Conservation (phyloP, 192 early-diverging fungal genomes). For the Backusella sp. region DNA sequence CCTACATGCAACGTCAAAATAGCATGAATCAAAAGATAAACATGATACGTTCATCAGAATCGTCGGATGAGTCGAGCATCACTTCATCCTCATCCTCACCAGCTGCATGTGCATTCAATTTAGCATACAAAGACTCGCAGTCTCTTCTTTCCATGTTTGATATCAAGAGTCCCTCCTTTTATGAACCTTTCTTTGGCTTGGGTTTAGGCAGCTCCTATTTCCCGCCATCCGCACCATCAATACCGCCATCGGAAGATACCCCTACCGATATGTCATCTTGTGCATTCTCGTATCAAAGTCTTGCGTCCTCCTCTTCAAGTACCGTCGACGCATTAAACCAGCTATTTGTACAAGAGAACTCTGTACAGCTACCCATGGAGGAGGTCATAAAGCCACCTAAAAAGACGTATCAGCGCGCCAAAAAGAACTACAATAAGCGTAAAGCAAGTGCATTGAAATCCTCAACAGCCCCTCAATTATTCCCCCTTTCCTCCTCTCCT, state of each 20-base stretch:
- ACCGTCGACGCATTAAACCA: neutral
- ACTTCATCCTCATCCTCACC: slow-evolving; percentile 35
- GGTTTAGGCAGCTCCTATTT: neutral
- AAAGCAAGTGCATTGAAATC: neutral
- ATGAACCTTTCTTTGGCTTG: slow-evolving; percentile 21
- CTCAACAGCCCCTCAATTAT: neutral
- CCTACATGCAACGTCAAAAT: neutral
- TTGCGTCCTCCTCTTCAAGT: neutral
- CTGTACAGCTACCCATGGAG: neutral
- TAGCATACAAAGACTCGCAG: slow-evolving; percentile 29
- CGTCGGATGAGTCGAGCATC: slow-evolving; percentile 37
- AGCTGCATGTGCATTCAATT: slow-evolving; percentile 38
- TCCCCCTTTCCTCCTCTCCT: neutral
- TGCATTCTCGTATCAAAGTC: slow-evolving; percentile 4
- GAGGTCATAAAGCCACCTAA: neutral
- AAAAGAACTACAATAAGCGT: neutral
- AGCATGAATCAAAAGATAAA: slow-evolving; percentile 16
- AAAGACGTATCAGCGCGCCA: neutral
- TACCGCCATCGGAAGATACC: neutral
- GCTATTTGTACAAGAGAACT: neutral
- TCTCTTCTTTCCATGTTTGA: slow-evolving; percentile 26
- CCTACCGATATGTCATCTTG: slow-evolving; percentile 3
- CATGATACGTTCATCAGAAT: slow-evolving; percentile 21
- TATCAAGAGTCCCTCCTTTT: slow-evolving; percentile 33
- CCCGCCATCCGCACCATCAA: neutral